A percentile compares a stretch with the other conserved stretches of the same genome.
phyloP scores from a whole-genome alignment of 148 eudicot genomes.

The Gaultheria prostrata region DNA sequence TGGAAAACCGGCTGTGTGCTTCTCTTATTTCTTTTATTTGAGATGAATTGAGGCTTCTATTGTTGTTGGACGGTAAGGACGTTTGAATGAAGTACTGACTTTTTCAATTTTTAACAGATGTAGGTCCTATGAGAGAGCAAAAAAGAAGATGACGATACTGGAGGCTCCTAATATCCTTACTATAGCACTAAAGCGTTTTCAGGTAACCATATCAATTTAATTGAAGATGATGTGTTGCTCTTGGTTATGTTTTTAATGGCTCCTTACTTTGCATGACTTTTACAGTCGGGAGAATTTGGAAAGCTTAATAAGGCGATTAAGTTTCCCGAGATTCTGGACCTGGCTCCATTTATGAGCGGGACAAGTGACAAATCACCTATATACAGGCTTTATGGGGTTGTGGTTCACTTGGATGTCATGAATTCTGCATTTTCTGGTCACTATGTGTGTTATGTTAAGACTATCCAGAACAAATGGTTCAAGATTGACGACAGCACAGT shows the following conservation, averaged over 20 bases:
- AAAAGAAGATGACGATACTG: slow-evolving; percentile 64
- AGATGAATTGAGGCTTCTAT: not conserved
- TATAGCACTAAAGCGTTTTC: slow-evolving; percentile 77
- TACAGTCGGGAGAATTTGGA: slow-evolving; percentile 78
- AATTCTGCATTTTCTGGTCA: slow-evolving; percentile 88
- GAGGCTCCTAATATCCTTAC: slow-evolving; percentile 95
- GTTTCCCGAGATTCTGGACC: slow-evolving; percentile 72
- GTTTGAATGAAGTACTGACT: not conserved
- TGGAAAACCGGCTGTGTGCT: not conserved
- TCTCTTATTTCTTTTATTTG: not conserved
- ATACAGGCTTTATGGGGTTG: slow-evolving; percentile 79
- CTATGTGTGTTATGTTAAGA: slow-evolving; percentile 81
- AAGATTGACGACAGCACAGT: slow-evolving; percentile 77
- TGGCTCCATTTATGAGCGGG: slow-evolving; percentile 79
- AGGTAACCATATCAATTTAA: slow-evolving; percentile 35
- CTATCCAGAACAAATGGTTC: slow-evolving; percentile 75
- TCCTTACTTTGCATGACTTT: slow-evolving; percentile 17
- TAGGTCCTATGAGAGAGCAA: slow-evolving; percentile 79
- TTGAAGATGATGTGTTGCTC: not conserved
- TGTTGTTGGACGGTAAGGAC: not conserved
- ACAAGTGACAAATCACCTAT: slow-evolving; percentile 66
- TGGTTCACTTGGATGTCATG: slow-evolving; percentile 85
- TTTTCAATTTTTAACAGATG: slow-evolving; percentile 39
- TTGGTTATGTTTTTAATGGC: slow-evolving; percentile 6
- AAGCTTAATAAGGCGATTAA: slow-evolving; percentile 76